phyloP scores from a whole-genome alignment of 768 basidiomycete species.

The Tylopilus rubrobrunneus region DNA sequence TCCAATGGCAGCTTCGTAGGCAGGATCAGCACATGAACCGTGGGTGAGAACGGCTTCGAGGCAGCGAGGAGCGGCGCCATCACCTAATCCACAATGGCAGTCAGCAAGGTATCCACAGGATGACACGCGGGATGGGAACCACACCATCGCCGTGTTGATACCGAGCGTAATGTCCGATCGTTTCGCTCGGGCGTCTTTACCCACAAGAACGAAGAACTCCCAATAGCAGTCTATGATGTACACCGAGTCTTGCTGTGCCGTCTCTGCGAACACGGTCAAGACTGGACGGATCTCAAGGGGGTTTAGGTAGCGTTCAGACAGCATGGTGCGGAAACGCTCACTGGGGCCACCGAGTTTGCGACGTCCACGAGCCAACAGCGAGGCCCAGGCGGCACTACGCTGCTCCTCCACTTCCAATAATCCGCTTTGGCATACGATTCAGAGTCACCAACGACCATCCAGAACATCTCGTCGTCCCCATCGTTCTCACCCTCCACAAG shows the following conservation, averaged over 20 bases:
- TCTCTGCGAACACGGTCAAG: conserved; percentile 39
- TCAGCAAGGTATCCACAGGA: not conserved
- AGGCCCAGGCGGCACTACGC: conserved; percentile 39
- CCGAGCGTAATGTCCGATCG: conserved; percentile 61
- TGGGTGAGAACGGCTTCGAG: conserved; percentile 63
- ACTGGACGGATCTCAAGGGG: conserved; percentile 44
- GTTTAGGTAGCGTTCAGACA: conserved; percentile 1
- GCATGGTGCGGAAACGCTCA: conserved; percentile 28
- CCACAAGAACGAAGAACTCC: conserved; percentile 77
- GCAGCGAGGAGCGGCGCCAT: conserved; percentile 50
- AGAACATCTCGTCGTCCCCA: conserved; percentile 71
- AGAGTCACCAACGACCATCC: conserved; percentile 79
- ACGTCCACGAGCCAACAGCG: conserved; percentile 59
- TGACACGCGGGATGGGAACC: conserved; percentile 6
- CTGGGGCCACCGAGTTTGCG: conserved; percentile 32
- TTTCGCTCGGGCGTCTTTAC: conserved; percentile 57
- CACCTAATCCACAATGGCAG: conserved; percentile 35
- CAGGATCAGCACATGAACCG: conserved; percentile 67
- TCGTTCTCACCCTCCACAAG: conserved; percentile 64
- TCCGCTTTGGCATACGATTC: conserved; percentile 69
- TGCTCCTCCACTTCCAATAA: conserved; percentile 74
- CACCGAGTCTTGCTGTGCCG: conserved; percentile 41
- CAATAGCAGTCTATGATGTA: conserved; percentile 73
- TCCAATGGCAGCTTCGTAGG: conserved; percentile 76
- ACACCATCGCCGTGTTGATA: conserved; percentile 53